Base-by-base conservation (phyloP, 2,329 filamentous ascomycete species). In the Colletotrichum abscissum region DNA sequence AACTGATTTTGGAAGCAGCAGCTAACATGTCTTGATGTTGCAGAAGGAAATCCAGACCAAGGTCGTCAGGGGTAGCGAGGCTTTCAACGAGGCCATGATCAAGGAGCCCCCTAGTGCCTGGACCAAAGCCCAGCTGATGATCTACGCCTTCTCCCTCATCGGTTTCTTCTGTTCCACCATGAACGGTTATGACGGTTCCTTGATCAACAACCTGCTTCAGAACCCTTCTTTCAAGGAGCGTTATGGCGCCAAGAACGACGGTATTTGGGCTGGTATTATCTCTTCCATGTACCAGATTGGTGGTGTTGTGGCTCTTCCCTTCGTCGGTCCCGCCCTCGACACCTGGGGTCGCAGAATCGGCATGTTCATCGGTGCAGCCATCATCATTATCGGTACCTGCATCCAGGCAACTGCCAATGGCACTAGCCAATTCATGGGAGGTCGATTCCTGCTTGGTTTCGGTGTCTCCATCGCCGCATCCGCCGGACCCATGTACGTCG, bases 361-460 rank as follows among this genome's bases (percentile, higher is more conserved):
- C 54, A 86, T 87, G 81, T 80, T 84, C 73, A 80, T 84, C 67
- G 86, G 85, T 60, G 82, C 82, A 72, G n/a, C 79, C 2, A 79
- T 83, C 65, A 83, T 88, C 65, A 81, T 86, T 54, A 65, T 86
- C 58, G 86, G 87, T 19, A 83, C 86, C 33, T 80, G 85, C 68
- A 82, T 88, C 63, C 86, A 88, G 72, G 84, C 81, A n/a, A 82
- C 84, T 1, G 81, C 83, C 69, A 77, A 78, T 66, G 77, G 60
- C 68, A 79, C 77, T 72, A 80, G 80, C 11, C 84, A 86, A 69
- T 88, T 88, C 76, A 85, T 88, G 79, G 86, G 86, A 56, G 89
- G 89, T n/a, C 86, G 89, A 33, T 91, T 92, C 80, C 80, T 92
- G 24, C 86, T 92, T 3, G 90, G 90, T 66, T 91, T 92, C 73